A percentile compares a stretch with the other conserved stretches of the same genome.
Evolutionary conservation across 257 asterid genomes (phyloP).

Genomic region (Solanum sparsipilum): DNA sequence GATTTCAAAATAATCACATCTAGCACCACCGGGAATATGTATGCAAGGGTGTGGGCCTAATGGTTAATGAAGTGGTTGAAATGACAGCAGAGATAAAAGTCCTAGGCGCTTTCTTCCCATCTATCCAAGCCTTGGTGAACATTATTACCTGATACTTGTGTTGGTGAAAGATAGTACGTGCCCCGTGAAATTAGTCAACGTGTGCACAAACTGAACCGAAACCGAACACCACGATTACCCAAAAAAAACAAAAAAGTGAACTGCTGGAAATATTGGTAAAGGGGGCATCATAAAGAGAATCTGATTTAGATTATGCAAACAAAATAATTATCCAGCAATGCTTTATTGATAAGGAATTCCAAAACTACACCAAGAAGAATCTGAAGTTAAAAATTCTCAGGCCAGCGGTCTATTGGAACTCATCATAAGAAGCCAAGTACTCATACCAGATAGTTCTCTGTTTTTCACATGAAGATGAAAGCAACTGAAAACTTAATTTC

Average conservation of each 20-base stretch:
- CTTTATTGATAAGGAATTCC: neutral
- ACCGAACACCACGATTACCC: neutral
- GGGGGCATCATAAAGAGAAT: neutral
- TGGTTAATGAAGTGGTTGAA: neutral
- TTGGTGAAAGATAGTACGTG: neutral
- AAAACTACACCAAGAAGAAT: neutral
- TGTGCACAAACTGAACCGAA: neutral
- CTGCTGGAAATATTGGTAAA: neutral
- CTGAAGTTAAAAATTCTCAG: neutral
- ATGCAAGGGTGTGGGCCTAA: neutral
- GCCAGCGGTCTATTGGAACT: neutral
- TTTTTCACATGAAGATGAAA: neutral
- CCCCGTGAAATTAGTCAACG: neutral
- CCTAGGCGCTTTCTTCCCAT: neutral
- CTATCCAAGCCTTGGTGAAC: neutral
- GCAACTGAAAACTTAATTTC: neutral
- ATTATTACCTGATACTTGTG: neutral
- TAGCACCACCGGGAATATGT: neutral
- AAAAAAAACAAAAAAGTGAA: neutral
- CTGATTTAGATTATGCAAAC: neutral
- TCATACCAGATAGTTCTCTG: neutral
- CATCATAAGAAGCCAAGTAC: neutral
- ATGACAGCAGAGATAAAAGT: neutral
- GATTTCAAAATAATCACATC: neutral
- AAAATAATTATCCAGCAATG: neutral